Percentiles rank a stretch among this genome's conserved stretches.
Evolutionary conservation across 2,329 filamentous ascomycete genomes (phyloP).

Genomic region (Epichloe sibirici): DNA sequence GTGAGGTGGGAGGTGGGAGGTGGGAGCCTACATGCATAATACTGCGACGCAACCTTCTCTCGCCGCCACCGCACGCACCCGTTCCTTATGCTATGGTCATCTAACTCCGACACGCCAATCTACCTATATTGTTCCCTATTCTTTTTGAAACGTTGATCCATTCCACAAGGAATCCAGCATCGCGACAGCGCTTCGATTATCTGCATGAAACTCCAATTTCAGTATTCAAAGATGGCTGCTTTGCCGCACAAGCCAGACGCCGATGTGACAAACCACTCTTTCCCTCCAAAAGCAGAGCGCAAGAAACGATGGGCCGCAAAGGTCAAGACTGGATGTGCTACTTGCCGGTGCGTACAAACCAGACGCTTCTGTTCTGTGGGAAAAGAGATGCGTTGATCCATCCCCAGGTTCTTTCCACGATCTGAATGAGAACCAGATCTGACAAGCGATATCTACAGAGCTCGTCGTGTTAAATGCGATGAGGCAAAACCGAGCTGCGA

Average conservation of each 20-base stretch:
- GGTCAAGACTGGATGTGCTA: constrained; percentile 6
- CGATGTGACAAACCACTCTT: not conserved
- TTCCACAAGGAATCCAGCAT: not conserved
- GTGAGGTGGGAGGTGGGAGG: no score
- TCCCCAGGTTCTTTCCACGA: not conserved
- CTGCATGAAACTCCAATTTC: not conserved
- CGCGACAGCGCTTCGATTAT: not conserved
- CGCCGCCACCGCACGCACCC: not conserved
- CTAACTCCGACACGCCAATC: no score
- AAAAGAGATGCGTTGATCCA: not conserved
- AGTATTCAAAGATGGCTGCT: not conserved
- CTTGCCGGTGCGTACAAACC: constrained; percentile 3
- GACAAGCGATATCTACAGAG: not conserved
- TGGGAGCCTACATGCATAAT: not conserved
- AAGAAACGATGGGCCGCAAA: constrained; percentile 4
- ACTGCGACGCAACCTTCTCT: not conserved
- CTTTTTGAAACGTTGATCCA: not conserved
- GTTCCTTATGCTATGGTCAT: not conserved
- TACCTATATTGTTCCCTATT: not conserved
- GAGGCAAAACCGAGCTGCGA: constrained; percentile 3
- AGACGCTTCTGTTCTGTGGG: not conserved
- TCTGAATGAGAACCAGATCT: not conserved
- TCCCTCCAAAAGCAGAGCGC: not conserved
- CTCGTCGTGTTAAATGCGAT: constrained; percentile 4
- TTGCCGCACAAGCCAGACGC: no score